phyloP scores from a whole-genome alignment of 192 early-diverging fungal species.

The Jimgerdemannia lactiflua region DNA sequence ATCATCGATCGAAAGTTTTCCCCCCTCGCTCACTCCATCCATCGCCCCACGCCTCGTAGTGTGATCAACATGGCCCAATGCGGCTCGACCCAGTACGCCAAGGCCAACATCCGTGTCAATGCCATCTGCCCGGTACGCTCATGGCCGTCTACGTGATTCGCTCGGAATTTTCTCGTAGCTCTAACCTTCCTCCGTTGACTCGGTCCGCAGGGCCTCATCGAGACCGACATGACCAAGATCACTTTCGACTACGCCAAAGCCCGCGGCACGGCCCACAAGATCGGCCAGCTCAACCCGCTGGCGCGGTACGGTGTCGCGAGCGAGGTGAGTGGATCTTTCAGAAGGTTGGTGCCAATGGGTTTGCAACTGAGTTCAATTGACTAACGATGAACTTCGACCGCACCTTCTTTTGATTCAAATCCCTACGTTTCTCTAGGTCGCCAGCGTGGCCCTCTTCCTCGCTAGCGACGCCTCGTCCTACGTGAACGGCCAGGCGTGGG shows the following conservation, averaged over 20 bases:
- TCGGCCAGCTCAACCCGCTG: conserved; percentile 50
- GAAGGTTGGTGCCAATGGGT: no score
- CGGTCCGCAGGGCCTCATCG: conserved; percentile 37
- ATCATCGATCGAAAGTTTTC: background rate
- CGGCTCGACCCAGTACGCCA: conserved; percentile 30
- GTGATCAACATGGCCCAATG: conserved; percentile 44
- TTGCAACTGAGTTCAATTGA: no score
- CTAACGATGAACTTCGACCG: background rate
- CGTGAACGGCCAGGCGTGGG: conserved; percentile 44
- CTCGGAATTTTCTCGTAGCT: background rate
- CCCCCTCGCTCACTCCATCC: background rate
- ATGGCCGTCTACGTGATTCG: background rate
- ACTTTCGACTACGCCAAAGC: conserved; percentile 42
- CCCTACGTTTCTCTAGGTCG: conserved; percentile 24
- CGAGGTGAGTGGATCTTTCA: conserved; percentile 21
- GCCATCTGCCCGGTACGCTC: conserved; percentile 45
- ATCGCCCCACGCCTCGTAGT: background rate
- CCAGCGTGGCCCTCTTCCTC: conserved; percentile 40
- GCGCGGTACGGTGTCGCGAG: conserved; percentile 31
- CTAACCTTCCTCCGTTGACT: background rate
- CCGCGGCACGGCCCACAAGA: conserved; percentile 34
- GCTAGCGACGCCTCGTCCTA: conserved; percentile 48
- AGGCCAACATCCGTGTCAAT: conserved; percentile 46
- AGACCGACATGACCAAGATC: conserved; percentile 48
- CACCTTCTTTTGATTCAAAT: background rate